phyloP scores from a whole-genome alignment of 768 basidiomycete species.

The Suillus plorans region DNA sequence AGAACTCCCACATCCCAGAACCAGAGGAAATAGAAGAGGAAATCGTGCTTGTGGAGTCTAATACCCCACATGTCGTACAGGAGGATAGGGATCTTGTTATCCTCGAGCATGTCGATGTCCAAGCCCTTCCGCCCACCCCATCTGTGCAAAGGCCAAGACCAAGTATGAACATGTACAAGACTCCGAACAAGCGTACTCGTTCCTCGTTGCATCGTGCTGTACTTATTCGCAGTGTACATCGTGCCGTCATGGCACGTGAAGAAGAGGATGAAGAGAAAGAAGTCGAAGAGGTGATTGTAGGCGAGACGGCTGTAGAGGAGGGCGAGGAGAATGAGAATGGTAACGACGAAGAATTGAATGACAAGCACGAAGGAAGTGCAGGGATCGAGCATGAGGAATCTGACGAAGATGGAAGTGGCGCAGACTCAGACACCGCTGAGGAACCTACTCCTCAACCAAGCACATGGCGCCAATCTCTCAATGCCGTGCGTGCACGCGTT shows the following conservation, averaged over 20 bases:
- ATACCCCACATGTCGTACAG: conserved; percentile 65
- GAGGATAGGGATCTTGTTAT: conserved; percentile 73
- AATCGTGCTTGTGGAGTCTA: conserved; percentile 63
- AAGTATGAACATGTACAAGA: conserved; percentile 8
- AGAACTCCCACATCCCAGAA: conserved; percentile 19
- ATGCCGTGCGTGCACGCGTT: conserved; percentile 27
- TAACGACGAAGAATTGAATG: conserved; percentile 13
- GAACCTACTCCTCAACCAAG: conserved; percentile 8
- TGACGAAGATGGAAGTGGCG: conserved; percentile 11
- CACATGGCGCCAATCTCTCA: conserved; percentile 36
- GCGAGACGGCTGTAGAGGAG: conserved; percentile 41
- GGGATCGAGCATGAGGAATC: conserved; percentile 11
- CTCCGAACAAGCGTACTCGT: conserved; percentile 32
- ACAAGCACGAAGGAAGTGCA: conserved; percentile 13
- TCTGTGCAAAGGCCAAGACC: background rate
- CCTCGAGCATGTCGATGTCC: conserved; percentile 60
- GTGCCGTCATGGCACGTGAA: conserved; percentile 52
- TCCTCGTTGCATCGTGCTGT: conserved; percentile 67
- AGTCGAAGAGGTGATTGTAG: conserved; percentile 49
- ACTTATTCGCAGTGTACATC: conserved; percentile 67
- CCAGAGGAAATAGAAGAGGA: conserved; percentile 45
- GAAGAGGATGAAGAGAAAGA: conserved; percentile 51
- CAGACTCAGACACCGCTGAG: conserved; percentile 12
- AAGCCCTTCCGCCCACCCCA: conserved; percentile 17
- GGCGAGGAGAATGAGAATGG: conserved; percentile 32